phyloP scores from a whole-genome alignment of 2,329 filamentous ascomycete species.

The Monilinia fructigena region DNA sequence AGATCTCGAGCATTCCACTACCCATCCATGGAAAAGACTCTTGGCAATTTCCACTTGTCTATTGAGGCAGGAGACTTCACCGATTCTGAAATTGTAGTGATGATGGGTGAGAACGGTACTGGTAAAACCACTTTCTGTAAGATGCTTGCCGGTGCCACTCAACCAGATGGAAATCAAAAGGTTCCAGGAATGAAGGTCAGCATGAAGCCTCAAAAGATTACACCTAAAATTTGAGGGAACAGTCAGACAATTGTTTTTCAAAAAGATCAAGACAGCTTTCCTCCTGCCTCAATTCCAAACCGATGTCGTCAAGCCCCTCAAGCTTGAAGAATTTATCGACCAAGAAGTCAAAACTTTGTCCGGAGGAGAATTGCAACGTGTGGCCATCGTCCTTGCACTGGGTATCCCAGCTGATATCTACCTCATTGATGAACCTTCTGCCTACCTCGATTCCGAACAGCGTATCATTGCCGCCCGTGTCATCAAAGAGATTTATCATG shows the following conservation, averaged over 20 bases:
- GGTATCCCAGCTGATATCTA: conserved; percentile 97
- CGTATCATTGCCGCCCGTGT: conserved; percentile 96
- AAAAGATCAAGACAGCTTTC: conserved; percentile 98
- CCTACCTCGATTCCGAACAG: conserved; percentile 98
- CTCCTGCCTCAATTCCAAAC: conserved; percentile 98
- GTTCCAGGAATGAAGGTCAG: conserved; percentile 95
- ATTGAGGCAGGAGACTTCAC: conserved; percentile 87
- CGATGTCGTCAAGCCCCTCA: conserved; percentile 98
- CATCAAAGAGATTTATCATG: conserved; percentile 99
- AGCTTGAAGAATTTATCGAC: conserved; percentile 98
- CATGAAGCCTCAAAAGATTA: conserved; percentile 99
- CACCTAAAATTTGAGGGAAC: conserved; percentile 97
- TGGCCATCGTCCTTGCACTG: conserved; percentile 94
- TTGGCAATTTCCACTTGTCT: conserved; percentile 81
- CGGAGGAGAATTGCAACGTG: conserved; percentile 98
- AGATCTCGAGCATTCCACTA: conserved; percentile 83
- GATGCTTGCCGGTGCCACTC: conserved; percentile 87
- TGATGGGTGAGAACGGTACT: conserved; percentile 99
- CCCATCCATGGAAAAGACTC: conserved; percentile 87
- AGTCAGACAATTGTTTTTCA: conserved; percentile 97
- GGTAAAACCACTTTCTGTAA: conserved; percentile 99
- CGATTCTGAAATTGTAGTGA: conserved; percentile 97
- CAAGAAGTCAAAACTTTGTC: conserved; percentile 99
- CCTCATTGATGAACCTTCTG: conserved; percentile 94
- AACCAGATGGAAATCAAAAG: conserved; percentile 76